Evolutionary conservation across 345 rosid genomes (phyloP), one percentile per base, ranked within the genome.

Genomic region (Salix arbutifolia): DNA sequence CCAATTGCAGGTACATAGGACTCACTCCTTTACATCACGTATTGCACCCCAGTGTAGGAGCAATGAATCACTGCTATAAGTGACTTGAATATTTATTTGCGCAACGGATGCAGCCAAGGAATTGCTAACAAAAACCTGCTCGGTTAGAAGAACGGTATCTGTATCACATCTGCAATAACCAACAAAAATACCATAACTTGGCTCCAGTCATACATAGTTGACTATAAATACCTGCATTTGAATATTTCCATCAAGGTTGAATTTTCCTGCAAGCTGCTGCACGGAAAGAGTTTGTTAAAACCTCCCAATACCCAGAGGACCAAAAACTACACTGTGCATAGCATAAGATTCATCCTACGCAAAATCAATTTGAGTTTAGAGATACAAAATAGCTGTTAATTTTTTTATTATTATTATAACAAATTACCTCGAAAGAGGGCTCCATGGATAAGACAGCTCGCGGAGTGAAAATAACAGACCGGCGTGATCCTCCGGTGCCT

Each of bases 41-140:
- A 93, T 81, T 23, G 75, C 97, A 70, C 98, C 99, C 98, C 99
- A 96, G 81, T 96, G 99, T 42, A 96, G 89, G 70, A 91, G 75
- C 87, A 96, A 85, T 37, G 98, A 87, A 73, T 90, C 90, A 70
- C 90, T 88, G 69, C 77, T 74, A 77, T 88, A 79, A 21, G 83
- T 80, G 30, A 92, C 87, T 79, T 90, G 88, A 84, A 96, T 77
- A 84, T 86, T 84, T 30, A 92, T 86, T 81, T 78, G 83, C 42
- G 79, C 88, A 38, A 75, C 60, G 75, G 82, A 82, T 38, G 83
- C 89, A 10, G 86, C 28, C 72, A 69, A 60, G 58, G 91, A 76
- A 80, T 84, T 81, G 84, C 84, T 83, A 65, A 89, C 88, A 66
- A 80, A 87, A 18, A 92, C 97, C 99, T 96, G 90, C 53, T 79